Percentiles rank a stretch among this genome's conserved stretches.
phyloP scores from a whole-genome alignment of 2,329 filamentous ascomycete genomes.

The Stromatinia cepivora region DNA sequence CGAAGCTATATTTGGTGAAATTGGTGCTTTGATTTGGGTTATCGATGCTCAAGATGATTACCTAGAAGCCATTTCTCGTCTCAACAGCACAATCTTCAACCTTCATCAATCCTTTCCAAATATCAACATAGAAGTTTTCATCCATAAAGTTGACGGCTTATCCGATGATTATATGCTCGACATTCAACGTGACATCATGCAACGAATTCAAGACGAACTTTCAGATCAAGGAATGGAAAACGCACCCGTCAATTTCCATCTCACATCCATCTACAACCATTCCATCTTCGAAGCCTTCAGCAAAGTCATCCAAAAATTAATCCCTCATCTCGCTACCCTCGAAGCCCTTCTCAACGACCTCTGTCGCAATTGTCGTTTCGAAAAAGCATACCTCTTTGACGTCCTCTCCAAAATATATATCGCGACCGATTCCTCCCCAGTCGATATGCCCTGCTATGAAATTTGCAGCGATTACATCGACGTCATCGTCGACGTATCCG shows the following conservation, averaged over 20 bases:
- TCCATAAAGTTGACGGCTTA: conserved; percentile 98
- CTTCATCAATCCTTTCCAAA: conserved; percentile 86
- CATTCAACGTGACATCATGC: conserved; percentile 93
- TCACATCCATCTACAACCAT: conserved; percentile 98
- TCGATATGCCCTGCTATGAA: conserved; percentile 94
- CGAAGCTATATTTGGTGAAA: conserved; percentile 89
- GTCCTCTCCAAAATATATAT: conserved; percentile 99
- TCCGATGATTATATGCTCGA: conserved; percentile 96
- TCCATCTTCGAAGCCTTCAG: conserved; percentile 98
- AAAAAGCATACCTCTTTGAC: conserved; percentile 98
- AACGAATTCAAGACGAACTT: conserved; percentile 93
- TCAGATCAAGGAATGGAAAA: conserved; percentile 92
- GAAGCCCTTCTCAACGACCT: conserved; percentile 93
- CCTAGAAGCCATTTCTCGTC: conserved; percentile 80
- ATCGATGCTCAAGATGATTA: conserved; percentile 99
- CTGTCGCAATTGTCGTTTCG: conserved; percentile 89
- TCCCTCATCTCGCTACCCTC: conserved; percentile 87
- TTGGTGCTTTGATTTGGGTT: conserved; percentile 95
- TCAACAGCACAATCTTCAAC: conserved; percentile 86
- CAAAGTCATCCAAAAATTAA: conserved; percentile 97
- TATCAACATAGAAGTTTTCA: conserved; percentile 97
- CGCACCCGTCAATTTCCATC: conserved; percentile 89
- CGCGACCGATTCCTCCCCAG: conserved; percentile 88
- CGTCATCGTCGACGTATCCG: conserved; percentile 94
- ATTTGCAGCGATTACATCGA: conserved; percentile 99